Evolutionary conservation across 2,329 filamentous ascomycete genomes (phyloP), one percentile per base, ranked within the genome.

Genomic region (Tolypocladium inflatum): DNA sequence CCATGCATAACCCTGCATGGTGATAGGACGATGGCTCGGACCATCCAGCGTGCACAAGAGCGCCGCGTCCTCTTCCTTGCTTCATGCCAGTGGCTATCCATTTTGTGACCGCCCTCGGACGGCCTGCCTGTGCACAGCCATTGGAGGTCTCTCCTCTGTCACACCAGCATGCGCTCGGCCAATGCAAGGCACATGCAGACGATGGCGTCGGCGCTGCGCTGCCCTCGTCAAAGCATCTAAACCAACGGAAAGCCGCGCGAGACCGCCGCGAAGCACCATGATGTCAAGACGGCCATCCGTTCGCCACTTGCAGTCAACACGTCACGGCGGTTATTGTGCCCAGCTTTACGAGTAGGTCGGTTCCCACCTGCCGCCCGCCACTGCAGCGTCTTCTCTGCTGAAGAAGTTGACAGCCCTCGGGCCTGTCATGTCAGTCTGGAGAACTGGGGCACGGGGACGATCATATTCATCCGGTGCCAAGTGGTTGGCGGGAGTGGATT

Each of bases 1-100:
- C 63, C 64, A 64, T 72, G 70, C 70, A 72, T 65, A 72, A 69
- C 65, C 60, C 62, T 66, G 68, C 62, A 42, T 62, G 63, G 60
- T 69, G 68, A 71, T 68, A 65, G 68, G 70, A 55, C 57, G 55
- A 61, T 55, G 43, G 58, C 58, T 58, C 56, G 59, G 57, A 59
- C 62, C 61, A 62, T 58, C 55, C 62, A 63, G 59, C 59, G 56
- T 63, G 65, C 65, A 65, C 62, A 62, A 64, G 60, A 60, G 56
- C 57, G 52, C 57, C 55, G 55, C 56, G 54, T 57, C 59, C 58
- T 56, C 57, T 59, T 59, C 55, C 57, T 35, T 37, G 38, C 42
- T 9, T 48, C 21, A 54, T 37, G 38, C 48, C 48, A 51, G 48
- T 35, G 30, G 30, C 48, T 35, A n/a, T 3, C 19, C 48, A 21